Conservation (phyloP, 2,329 filamentous ascomycete genomes). For the Arachnopeziza araneosa region DNA sequence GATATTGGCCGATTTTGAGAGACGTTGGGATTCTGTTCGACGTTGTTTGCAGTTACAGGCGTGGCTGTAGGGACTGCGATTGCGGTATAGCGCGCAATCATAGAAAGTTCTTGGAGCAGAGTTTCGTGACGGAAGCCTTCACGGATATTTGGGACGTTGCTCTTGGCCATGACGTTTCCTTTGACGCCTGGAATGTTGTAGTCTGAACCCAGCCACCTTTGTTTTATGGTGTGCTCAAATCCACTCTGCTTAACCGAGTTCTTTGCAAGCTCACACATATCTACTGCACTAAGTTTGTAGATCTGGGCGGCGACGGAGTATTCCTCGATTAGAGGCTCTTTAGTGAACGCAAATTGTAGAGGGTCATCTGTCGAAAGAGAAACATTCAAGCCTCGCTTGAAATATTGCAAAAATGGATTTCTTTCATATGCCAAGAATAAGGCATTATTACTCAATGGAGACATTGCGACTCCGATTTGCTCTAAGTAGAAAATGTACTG, state of each 20-base stretch:
- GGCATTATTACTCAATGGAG: conserved; percentile 96
- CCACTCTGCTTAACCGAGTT: conserved; percentile 94
- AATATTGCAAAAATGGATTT: conserved; percentile 94
- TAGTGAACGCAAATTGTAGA: conserved; percentile 96
- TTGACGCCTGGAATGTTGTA: conserved; percentile 72
- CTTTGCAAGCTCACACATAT: conserved; percentile 98
- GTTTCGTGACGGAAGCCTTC: conserved; percentile 89
- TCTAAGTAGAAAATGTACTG: conserved; percentile 98
- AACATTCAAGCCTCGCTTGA: conserved; percentile 89
- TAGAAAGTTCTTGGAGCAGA: conserved; percentile 71
- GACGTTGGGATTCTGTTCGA: conserved; percentile 16
- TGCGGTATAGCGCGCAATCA: conserved; percentile 45
- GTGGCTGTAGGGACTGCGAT: conserved; percentile 10
- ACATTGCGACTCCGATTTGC: conserved; percentile 98
- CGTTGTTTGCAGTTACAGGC: conserved; percentile 21
- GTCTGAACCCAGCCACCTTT: conserved; percentile 80
- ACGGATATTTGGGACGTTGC: conserved; percentile 89
- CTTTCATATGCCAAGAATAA: conserved; percentile 94
- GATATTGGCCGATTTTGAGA: conserved; percentile 25
- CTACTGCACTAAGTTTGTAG: conserved; percentile 92
- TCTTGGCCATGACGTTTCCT: conserved; percentile 92
- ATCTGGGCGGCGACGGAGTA: conserved; percentile 98
- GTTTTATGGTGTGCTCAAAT: conserved; percentile 83
- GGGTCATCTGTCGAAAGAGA: conserved; percentile 96
- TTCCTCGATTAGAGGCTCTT: conserved; percentile 95